Conservation (phyloP, 2,329 filamentous ascomycete species). For the Coccinonectria pachysandricola region DNA sequence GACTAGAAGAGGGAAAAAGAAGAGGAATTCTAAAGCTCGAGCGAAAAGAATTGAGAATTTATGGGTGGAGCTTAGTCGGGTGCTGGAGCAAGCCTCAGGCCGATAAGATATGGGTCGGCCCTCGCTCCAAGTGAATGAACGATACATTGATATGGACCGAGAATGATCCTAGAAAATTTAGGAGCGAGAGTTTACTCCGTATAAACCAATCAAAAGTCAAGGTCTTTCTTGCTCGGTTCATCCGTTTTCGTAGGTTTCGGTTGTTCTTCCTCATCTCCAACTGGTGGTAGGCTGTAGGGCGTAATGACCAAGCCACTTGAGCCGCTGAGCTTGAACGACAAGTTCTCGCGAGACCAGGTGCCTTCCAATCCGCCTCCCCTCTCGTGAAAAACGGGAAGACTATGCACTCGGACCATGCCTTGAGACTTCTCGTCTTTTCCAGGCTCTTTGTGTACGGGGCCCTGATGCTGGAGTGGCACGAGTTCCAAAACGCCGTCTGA, state of each 20-base stretch:
- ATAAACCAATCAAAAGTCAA: conserved; percentile 73
- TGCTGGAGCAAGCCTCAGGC: not conserved
- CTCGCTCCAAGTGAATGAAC: no score
- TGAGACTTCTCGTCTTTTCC: conserved; percentile 65
- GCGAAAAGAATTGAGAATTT: conserved; percentile 13
- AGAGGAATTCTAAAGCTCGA: conserved; percentile 7
- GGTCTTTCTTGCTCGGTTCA: conserved; percentile 49
- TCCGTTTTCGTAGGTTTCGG: conserved; percentile 32
- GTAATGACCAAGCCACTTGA: conserved; percentile 72
- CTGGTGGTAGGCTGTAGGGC: conserved; percentile 79
- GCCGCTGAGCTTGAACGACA: conserved; percentile 82
- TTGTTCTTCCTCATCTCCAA: conserved; percentile 56
- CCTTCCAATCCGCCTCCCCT: conserved; percentile 68
- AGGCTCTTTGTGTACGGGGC: conserved; percentile 37
- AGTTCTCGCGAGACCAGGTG: conserved; percentile 65
- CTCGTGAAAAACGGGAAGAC: conserved; percentile 76
- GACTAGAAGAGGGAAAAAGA: conserved; percentile 10
- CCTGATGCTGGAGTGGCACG: conserved; percentile 53
- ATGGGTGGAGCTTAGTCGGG: conserved; percentile 9
- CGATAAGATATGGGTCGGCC: conserved; percentile 8
- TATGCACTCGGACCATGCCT: conserved; percentile 75
- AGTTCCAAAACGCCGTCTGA: conserved; percentile 82
- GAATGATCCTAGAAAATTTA: no score
- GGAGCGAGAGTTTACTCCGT: no score
- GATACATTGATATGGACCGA: no score